Evolutionary conservation across 495 filamentous ascomycete species (phyloP), one percentile per base, ranked within the genome.

Genomic region (Pseudoneurospora amorphoporcata): DNA sequence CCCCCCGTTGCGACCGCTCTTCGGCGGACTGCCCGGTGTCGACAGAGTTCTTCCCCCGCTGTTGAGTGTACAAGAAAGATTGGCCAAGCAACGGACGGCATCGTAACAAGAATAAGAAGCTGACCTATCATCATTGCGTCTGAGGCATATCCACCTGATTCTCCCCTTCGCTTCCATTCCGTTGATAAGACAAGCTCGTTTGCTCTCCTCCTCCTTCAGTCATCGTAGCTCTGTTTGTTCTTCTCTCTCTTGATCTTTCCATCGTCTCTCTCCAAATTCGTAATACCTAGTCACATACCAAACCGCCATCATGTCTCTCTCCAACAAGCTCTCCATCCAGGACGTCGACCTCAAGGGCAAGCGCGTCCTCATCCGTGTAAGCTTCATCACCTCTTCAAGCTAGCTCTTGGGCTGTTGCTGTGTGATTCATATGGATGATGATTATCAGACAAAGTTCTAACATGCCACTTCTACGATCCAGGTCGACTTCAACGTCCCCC

Each of bases 401-500:
- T 19, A 29, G 17, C 47, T 23, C 71, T 35, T 39, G 71, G 9
- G 12, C 17, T 37, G 19, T 70, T 35, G 29, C 53, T 65, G 53
- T 61, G 12, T 40, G 68, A 35, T 19, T 12, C 45, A 32, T 40
- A 45, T 9, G 23, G 19, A 7, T 58, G 14, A 8, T 29, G 35
- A 40, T 69, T 29, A 29, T 0, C n/a, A 43, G 10, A 45, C 53
- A 12, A 7, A 58, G 10, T 58, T 58, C 32, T 45, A 68, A 68
- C 71, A 74, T 78, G 58, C 79, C 72, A 16, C 23, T 45, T 29
- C 7, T 41, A 16, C 58, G 78, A 68, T 70, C 71, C 74, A 98
- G 95, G 95, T 99, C 77, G 95, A 99, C 87, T 99, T 99, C 90
- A 99, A 99, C 85, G 95, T 99, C 69, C 95, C 95, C 75, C 93